Evolutionary conservation across 805 yeast species (phyloP).

Genomic region (Candida germanica): DNA sequence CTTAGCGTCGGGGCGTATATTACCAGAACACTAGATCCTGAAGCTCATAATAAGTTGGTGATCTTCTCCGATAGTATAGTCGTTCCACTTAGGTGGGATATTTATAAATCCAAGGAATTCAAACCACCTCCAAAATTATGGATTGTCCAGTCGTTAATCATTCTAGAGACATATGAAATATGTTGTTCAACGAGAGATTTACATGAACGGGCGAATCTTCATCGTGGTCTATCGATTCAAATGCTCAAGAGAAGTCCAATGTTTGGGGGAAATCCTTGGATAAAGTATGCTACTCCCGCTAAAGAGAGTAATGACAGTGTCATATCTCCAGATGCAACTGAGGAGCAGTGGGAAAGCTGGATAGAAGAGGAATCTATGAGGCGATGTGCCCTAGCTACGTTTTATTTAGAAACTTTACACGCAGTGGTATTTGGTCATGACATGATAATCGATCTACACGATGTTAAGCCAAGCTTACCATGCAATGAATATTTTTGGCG

Average conservation of each 20-base stretch:
- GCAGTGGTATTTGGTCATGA: constrained; percentile 32
- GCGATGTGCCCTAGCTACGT: constrained; percentile 29
- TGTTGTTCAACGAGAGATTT: constrained; percentile 57
- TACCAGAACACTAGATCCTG: constrained; percentile 17
- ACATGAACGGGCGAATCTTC: constrained; percentile 77
- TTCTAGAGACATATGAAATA: constrained; percentile 72
- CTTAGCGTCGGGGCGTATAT: constrained; percentile 50
- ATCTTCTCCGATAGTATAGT: constrained; percentile 39
- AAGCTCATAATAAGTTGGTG: constrained; percentile 21
- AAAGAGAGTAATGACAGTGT: constrained; percentile 10
- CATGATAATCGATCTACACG: constrained; percentile 19
- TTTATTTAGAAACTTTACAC: constrained; percentile 29
- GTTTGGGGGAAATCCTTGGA: constrained; percentile 37
- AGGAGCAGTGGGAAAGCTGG: constrained; percentile 25
- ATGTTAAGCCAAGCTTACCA: constrained; percentile 22
- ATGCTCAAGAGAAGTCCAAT: constrained; percentile 22
- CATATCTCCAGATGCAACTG: constrained; percentile 4
- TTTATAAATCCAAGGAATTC: constrained; percentile 64
- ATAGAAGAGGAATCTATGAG: constrained; percentile 32
- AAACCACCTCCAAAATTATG: constrained; percentile 71
- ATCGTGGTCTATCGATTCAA: constrained; percentile 60
- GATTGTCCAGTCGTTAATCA: constrained; percentile 65
- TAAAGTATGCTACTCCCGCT: constrained; percentile 7
- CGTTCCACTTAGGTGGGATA: constrained; percentile 59
- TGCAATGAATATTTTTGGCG: constrained; percentile 25